These are phyloP conservation scores for Phytophthora macrochlamydospora DNA, from an alignment of 352 stramenopile genomes.

Conservation along the genomic window DNA sequence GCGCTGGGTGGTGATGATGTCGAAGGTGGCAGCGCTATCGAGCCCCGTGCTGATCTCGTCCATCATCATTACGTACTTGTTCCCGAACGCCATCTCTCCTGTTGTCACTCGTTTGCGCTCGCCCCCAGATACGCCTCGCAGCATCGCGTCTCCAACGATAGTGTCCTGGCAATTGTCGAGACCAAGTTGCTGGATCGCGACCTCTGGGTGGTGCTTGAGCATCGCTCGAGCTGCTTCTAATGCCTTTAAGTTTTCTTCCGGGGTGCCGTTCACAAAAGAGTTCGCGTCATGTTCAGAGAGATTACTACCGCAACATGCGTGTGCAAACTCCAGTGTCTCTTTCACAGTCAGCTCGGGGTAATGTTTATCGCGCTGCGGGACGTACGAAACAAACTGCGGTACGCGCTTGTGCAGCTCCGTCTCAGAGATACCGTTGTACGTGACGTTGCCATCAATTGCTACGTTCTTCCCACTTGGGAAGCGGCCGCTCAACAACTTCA, in stretches of 20 bases:
- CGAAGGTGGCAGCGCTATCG: not conserved
- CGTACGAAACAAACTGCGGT: conserved; percentile 21
- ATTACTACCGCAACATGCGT: conserved; percentile 20
- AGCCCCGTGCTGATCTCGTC: conserved; percentile 2
- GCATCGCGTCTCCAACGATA: not conserved
- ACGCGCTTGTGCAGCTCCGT: conserved; percentile 14
- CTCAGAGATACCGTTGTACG: not conserved
- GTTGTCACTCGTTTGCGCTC: conserved; percentile 1
- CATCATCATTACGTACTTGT: conserved; percentile 1
- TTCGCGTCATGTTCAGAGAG: conserved; percentile 6
- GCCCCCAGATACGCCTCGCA: not conserved
- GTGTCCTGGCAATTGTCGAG: not conserved
- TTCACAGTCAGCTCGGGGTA: conserved; percentile 17
- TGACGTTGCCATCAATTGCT: conserved; percentile 8
- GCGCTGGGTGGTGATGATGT: not conserved
- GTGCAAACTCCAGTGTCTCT: conserved; percentile 12
- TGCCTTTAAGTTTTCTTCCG: not conserved
- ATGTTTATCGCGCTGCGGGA: conserved; percentile 21
- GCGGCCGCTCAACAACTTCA: conserved; percentile 22
- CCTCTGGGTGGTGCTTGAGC: not conserved
- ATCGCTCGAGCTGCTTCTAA: not conserved
- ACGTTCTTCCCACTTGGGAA: conserved; percentile 20
- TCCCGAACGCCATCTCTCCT: not conserved
- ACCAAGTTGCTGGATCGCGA: conserved; percentile 2
- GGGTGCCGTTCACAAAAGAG: not conserved